Conservation (phyloP, 192 early-diverging fungal species). For the Backusella luteola region DNA sequence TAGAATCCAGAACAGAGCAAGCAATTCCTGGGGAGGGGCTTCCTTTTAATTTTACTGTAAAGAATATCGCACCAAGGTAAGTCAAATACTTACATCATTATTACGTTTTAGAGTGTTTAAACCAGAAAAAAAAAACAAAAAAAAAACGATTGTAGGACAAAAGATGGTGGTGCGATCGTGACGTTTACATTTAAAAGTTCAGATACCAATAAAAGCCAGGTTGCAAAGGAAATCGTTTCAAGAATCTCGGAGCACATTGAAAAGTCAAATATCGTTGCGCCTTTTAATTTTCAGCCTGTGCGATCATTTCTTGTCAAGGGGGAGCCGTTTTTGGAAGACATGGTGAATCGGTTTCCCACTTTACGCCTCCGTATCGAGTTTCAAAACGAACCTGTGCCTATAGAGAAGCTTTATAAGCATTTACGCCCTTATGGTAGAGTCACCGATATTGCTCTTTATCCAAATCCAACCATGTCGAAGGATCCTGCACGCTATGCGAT, state of each 20-base stretch:
- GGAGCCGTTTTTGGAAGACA: conserved; percentile 71
- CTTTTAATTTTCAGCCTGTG: conserved; percentile 64
- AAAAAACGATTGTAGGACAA: conserved; percentile 21
- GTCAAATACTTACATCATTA: background rate
- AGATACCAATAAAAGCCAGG: conserved; percentile 32
- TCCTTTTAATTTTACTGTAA: conserved; percentile 49
- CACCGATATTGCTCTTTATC: conserved; percentile 65
- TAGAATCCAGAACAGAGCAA: conserved; percentile 17
- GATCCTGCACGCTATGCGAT: conserved; percentile 78
- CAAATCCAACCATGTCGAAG: conserved; percentile 60
- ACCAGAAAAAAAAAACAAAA: no score
- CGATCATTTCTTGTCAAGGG: conserved; percentile 71
- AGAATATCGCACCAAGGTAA: conserved; percentile 51
- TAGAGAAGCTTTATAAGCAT: conserved; percentile 68
- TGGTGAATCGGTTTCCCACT: conserved; percentile 53
- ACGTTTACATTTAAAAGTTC: conserved; percentile 45
- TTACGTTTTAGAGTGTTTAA: background rate
- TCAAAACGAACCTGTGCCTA: conserved; percentile 55
- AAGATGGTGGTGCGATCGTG: conserved; percentile 49
- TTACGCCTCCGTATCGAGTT: conserved; percentile 68
- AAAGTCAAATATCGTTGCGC: conserved; percentile 52
- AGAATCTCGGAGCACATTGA: conserved; percentile 53
- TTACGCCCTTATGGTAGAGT: conserved; percentile 84
- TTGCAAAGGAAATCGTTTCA: conserved; percentile 45
- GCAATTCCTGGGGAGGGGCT: conserved; percentile 39